These are phyloP conservation scores for Mortierella sp. DNA, from an alignment of 371 early-diverging fungal species.

Conservation along the genomic window DNA sequence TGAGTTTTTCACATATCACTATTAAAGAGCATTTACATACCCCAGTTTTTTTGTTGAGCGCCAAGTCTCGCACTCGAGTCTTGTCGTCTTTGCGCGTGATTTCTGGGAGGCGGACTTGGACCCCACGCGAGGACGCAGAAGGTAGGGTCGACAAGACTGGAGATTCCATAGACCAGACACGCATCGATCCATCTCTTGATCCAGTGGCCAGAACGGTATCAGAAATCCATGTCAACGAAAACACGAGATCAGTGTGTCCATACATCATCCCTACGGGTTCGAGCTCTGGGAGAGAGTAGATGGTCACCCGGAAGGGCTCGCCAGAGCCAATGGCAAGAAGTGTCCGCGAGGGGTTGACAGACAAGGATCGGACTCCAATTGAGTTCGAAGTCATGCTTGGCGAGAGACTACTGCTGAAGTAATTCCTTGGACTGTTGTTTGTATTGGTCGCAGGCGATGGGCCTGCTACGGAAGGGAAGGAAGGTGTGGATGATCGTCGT, in stretches of 20 bases:
- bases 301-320: slow-evolving; percentile 65
- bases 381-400: slow-evolving; percentile 32
- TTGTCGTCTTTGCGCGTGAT: slow-evolving; percentile 26
- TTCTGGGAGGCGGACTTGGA: slow-evolving; percentile 38
- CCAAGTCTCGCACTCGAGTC: slow-evolving; percentile 45
- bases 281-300: slow-evolving; percentile 61
- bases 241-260: slow-evolving; percentile 76
- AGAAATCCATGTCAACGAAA: slow-evolving; percentile 68
- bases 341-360: slow-evolving; percentile 71
- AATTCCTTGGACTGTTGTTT: not conserved
- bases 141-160: slow-evolving; percentile 25
- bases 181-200: slow-evolving; percentile 69
- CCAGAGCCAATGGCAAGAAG: slow-evolving; percentile 74
- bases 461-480: slow-evolving; percentile 8
- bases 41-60: slow-evolving; percentile 35
- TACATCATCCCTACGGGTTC: slow-evolving; percentile 55
- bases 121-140: slow-evolving; percentile 12
- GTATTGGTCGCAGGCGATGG: not conserved
- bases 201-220: slow-evolving; percentile 69
- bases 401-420: too few species aligned
- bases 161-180: slow-evolving; percentile 56
- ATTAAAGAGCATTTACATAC: slow-evolving; percentile 19
- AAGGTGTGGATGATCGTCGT: slow-evolving; percentile 43
- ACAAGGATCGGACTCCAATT: slow-evolving; percentile 71
- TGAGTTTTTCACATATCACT: not conserved